These are phyloP conservation scores for Kuraishia hungarica DNA, from an alignment of 805 yeast species.

Conservation along the genomic window DNA sequence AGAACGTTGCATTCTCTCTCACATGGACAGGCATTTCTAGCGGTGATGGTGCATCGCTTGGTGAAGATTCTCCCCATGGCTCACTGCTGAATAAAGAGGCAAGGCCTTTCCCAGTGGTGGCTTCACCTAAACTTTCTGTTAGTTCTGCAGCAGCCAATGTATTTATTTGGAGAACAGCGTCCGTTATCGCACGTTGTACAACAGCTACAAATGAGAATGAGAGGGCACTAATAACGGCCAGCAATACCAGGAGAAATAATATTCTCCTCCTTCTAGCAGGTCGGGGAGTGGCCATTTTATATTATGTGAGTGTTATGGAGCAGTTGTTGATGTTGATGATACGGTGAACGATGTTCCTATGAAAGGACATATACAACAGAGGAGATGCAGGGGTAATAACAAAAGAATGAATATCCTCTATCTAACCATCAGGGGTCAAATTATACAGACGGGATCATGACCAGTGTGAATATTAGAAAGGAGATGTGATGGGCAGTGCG, in stretches of 20 bases:
- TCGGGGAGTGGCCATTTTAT: background rate
- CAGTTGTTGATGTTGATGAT: background rate
- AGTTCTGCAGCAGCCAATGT: background rate
- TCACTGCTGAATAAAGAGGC: background rate
- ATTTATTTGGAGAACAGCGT: background rate
- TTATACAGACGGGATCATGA: too few relatives aligned
- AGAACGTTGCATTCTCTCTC: constrained; percentile 51
- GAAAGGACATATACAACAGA: too few relatives aligned
- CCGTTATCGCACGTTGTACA: background rate
- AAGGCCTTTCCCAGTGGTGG: background rate
- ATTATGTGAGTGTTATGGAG: background rate
- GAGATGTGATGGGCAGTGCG: too few relatives aligned
- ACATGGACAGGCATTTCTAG: background rate
- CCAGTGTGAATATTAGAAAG: too few relatives aligned
- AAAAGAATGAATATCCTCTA: too few relatives aligned
- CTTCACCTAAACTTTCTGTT: background rate
- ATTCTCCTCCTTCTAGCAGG: background rate
- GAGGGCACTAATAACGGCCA: background rate
- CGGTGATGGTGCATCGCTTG: background rate
- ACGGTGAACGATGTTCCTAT: too few relatives aligned
- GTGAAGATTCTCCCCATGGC: background rate
- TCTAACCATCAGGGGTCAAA: too few relatives aligned
- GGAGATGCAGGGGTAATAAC: too few relatives aligned
- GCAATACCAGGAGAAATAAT: background rate
- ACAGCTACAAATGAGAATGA: background rate